Evolutionary conservation across 495 filamentous ascomycete species (phyloP), one percentile per base, ranked within the genome.

Genomic region (Aspergillus avenaceus): DNA sequence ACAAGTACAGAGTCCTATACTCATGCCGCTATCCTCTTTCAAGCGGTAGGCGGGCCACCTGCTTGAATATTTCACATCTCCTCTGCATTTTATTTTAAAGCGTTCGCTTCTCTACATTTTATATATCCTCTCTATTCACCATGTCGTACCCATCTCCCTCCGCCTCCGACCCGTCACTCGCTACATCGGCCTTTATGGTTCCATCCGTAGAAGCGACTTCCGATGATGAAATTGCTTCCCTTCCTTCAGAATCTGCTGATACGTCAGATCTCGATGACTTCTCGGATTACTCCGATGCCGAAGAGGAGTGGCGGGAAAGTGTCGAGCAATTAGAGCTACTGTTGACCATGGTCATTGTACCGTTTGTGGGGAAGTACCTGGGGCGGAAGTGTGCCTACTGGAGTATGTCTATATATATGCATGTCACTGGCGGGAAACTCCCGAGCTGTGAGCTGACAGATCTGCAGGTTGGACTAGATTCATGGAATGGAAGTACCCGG

Each of bases 361-460:
- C 93, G 14, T 96, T 92, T 64, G 70, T 90, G 44, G 93, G 93
- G 18, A 97, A 96, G 66, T 97, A 90, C 67, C 75, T 97, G 58
- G 93, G 93, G 31, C 77, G 93, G 65, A 90, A 84, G 70, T 95
- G 89, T 74, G 93, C 93, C 44, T 97, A 97, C 69, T 97, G 90
- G 90, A 86, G 93, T 97, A 72, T 40, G 69, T 66, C 14, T 34
- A 13, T 16, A 6, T 24, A 4, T 14, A 37, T 34, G 25, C 16
- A 14, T 13, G 3, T 2, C 7, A 9, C 16, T 26, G 0, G 19
- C 9, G n/a, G n/a, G n/a, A n/a, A n/a, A n/a, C 1, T 8, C 7
- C 2, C 18, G 1, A 2, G n/a, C 19, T 6, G 12, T 5, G 24
- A 19, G 23, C 32, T 38, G 8, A 45, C 4, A 34, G 51, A 23